Percentiles rank a stretch among this genome's conserved stretches.
phyloP scores from a whole-genome alignment of 2,329 filamentous ascomycete genomes.

The Fusarium odoratissimum region DNA sequence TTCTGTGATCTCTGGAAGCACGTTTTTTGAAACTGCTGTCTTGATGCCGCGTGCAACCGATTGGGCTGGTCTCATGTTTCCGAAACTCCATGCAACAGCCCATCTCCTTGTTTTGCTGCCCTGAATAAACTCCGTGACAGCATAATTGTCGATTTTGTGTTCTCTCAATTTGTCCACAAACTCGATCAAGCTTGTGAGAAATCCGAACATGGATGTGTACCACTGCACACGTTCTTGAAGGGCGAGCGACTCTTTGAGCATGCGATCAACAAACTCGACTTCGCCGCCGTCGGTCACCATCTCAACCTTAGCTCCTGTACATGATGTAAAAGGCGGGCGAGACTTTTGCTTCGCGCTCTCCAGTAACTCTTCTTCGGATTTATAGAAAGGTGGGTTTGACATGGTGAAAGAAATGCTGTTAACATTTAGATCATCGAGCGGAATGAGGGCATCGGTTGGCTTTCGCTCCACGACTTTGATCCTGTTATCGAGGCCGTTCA shows the following conservation, averaged over 20 bases:
- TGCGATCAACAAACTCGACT: conserved; percentile 75
- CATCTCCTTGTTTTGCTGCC: conserved; percentile 84
- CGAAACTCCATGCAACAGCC: conserved; percentile 91
- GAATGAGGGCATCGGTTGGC: conserved; percentile 68
- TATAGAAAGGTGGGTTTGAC: conserved; percentile 96
- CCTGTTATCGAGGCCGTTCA: conserved; percentile 72
- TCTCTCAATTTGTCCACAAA: conserved; percentile 70
- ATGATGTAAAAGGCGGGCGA: conserved; percentile 75
- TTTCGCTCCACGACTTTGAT: conserved; percentile 72
- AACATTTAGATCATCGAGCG: conserved; percentile 65
- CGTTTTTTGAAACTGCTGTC: conserved; percentile 53
- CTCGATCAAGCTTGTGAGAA: conserved; percentile 74
- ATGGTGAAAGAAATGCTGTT: conserved; percentile 81
- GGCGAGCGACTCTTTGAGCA: conserved; percentile 75
- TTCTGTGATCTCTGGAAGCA: conserved; percentile 59
- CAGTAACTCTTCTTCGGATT: conserved; percentile 75
- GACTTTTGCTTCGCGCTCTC: conserved; percentile 74
- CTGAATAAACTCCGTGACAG: conserved; percentile 82
- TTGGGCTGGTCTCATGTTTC: conserved; percentile 69
- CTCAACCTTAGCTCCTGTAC: conserved; percentile 82
- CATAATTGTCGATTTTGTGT: conserved; percentile 77
- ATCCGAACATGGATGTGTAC: conserved; percentile 94
- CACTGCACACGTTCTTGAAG: conserved; percentile 75
- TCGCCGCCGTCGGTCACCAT: conserved; percentile 89
- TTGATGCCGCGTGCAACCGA: conserved; percentile 58